Evolutionary conservation across 345 rosid genomes (phyloP).

Genomic region (Brassica cretica): DNA sequence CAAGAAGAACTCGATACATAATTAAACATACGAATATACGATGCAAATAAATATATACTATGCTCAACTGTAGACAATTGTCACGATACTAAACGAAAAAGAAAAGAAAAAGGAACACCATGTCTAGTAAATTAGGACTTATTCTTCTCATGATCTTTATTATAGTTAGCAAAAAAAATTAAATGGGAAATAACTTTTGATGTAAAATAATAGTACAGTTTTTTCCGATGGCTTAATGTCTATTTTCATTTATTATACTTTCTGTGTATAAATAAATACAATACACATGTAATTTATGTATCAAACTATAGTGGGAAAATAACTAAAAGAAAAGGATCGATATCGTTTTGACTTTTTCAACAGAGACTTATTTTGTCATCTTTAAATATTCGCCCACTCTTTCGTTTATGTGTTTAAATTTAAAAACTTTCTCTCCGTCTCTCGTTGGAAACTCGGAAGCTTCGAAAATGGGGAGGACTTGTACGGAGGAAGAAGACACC

Average conservation of each 20-base stretch:
- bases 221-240: neutral
- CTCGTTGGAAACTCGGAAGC: constrained; percentile 32
- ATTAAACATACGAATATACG: neutral
- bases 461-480: constrained; percentile 38
- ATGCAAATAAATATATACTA: constrained; percentile 1
- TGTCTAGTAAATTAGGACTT: constrained; percentile 24
- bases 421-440: constrained; percentile 41
- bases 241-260: neutral
- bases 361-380: constrained; percentile 26
- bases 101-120: neutral
- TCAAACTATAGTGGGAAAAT: neutral
- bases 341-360: constrained; percentile 28
- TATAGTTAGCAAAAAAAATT: neutral
- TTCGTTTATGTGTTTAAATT: constrained; percentile 23
- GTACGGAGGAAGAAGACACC: constrained; percentile 32
- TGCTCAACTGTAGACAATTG: constrained; percentile 12
- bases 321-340: neutral
- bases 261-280: neutral
- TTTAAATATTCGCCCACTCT: constrained; percentile 33
- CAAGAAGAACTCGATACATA: neutral
- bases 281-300: neutral
- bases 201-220: neutral
- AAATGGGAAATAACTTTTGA: constrained; percentile 16
- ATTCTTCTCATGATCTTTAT: constrained; percentile 23
- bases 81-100: constrained; percentile 11